These are phyloP conservation scores for Tetraselmis chui DNA, from an alignment of 139 green algal genomes.

Conservation along the genomic window DNA sequence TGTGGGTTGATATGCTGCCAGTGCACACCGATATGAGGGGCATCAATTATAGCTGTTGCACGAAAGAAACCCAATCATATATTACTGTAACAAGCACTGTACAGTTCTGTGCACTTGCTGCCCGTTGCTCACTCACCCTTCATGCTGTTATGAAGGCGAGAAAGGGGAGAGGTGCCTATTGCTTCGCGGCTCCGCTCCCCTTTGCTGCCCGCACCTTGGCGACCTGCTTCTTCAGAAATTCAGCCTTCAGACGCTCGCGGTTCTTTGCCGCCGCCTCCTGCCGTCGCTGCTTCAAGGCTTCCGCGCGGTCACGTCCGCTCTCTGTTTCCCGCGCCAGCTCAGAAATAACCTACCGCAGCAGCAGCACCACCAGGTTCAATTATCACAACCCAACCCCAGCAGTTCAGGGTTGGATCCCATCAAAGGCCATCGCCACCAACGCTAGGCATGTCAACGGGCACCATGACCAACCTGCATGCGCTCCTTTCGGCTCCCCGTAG, in stretches of 20 bases:
- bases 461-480: background rate
- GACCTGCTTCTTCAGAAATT: conserved; percentile 11
- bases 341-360: conserved; percentile 4
- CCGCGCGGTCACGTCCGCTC: conserved; percentile 4
- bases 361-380: background rate
- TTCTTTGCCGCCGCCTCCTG: background rate
- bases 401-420: background rate
- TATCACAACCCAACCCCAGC: background rate
- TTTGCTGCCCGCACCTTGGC: background rate
- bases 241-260: conserved; percentile 7
- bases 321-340: conserved; percentile 10
- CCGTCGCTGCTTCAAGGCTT: background rate
- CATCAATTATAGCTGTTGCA: too few relatives aligned
- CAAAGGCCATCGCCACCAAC: background rate
- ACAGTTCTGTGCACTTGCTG: too few relatives aligned
- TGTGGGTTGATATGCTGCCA: too few relatives aligned
- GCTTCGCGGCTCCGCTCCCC: too few relatives aligned
- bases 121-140: too few relatives aligned
- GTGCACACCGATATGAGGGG: too few relatives aligned
- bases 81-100: too few relatives aligned
- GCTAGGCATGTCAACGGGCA: too few relatives aligned
- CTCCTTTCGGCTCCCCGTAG: background rate
- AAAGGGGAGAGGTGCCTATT: too few relatives aligned
- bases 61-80: too few relatives aligned
- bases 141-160: too few relatives aligned